Evolutionary conservation across 768 basidiomycete genomes (phyloP).

Genomic region (Podaxis sp.): DNA sequence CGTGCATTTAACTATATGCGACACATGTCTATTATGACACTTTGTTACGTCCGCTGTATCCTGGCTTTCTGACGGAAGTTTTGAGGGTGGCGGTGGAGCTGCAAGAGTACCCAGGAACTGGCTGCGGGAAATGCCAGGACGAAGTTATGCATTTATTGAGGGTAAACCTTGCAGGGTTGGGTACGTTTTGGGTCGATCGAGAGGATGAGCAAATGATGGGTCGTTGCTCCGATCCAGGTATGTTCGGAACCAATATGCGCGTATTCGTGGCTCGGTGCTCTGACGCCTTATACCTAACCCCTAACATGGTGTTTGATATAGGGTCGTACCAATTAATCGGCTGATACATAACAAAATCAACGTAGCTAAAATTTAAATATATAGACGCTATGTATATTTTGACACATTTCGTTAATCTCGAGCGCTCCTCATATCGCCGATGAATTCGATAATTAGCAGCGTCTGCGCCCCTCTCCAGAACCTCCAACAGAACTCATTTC

Average conservation of each 20-base stretch:
- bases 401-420: background rate
- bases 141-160: too few species aligned
- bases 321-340: background rate
- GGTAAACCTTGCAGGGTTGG: background rate
- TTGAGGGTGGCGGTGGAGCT: too few species aligned
- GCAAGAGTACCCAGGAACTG: too few species aligned
- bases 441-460: background rate
- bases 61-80: too few species aligned
- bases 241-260: background rate
- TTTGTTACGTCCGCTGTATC: too few species aligned
- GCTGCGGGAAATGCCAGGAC: too few species aligned
- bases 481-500: background rate
- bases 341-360: background rate
- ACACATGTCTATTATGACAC: too few species aligned
- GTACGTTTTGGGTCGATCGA: background rate
- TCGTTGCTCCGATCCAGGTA: background rate
- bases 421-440: constrained; percentile 3
- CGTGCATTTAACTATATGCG: too few species aligned
- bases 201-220: background rate
- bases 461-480: background rate
- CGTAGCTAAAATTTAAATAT: background rate
- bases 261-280: background rate
- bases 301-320: background rate
- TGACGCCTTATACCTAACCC: background rate
- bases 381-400: constrained; percentile 8